These are phyloP conservation scores for Micractinium sp. DNA, from an alignment of 139 green algal genomes.

Conservation along the genomic window DNA sequence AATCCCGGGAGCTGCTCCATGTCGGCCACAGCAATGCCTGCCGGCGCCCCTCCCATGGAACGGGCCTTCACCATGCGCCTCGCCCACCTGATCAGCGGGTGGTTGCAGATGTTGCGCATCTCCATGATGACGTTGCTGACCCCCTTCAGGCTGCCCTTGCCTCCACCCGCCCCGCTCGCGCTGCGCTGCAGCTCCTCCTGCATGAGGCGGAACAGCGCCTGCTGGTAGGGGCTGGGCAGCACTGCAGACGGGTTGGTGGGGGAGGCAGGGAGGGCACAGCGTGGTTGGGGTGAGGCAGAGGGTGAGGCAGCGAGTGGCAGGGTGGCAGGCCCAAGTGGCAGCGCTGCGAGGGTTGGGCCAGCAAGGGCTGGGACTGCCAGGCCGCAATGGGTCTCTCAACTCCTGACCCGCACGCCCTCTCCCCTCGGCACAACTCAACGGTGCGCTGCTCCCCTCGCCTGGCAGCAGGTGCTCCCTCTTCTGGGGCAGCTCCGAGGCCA, in stretches of 20 bases:
- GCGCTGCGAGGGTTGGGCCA: too few relatives aligned
- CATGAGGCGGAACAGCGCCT: conserved; percentile 27
- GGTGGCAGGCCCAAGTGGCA: too few relatives aligned
- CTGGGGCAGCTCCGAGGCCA: conserved; percentile 64
- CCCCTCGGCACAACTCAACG: too few relatives aligned
- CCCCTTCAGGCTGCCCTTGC: conserved; percentile 3
- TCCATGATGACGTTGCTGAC: conserved; percentile 77
- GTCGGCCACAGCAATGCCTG: too few relatives aligned
- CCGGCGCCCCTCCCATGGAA: too few relatives aligned
- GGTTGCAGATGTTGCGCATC: conserved; percentile 87
- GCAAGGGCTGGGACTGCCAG: too few relatives aligned
- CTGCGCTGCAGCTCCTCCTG: conserved; percentile 8
- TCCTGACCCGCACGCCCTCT: too few relatives aligned
- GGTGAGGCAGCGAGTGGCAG: background rate
- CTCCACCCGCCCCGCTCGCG: background rate
- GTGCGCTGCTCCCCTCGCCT: background rate
- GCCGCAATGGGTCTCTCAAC: too few relatives aligned
- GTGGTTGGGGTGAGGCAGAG: background rate
- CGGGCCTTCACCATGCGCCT: background rate
- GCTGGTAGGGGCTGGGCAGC: conserved; percentile 37
- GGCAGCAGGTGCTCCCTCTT: conserved; percentile 52
- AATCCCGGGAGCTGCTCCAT: too few relatives aligned
- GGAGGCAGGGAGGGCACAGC: too few relatives aligned
- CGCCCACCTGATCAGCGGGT: conserved; percentile 73
- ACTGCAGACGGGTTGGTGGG: background rate